Base-by-base conservation (phyloP, 83 land plant genomes). In the Thuja plicata region DNA sequence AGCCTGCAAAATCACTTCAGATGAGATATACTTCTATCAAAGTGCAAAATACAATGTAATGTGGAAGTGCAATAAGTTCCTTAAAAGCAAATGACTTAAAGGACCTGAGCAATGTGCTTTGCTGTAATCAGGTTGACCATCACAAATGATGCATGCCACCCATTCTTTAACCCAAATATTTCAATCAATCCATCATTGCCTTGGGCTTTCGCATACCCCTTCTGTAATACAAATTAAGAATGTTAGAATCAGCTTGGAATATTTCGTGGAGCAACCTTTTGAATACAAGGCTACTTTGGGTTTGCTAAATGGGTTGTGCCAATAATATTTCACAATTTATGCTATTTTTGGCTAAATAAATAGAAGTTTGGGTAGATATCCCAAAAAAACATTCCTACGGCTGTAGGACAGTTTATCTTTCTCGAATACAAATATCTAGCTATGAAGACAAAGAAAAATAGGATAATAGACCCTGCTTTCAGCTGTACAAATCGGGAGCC, bases 81-180 rank as follows among this genome's bases (percentile, higher is more conserved):
- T 74, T 32, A 74, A 74, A 74, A 1, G 30, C 9, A 74, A 74
- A 30, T 30, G 37, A 74, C 37, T 74, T 30, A 74, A 74, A 74
- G 34, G 3, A 97, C 99, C 98, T 98, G 99, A 16, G 96, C 95
- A 54, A 98, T 93, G 87, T 97, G 97, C 87, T 95, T 93, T 57
- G 99, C 99, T 88, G 94, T 89, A 46, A 95, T 94, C 66, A 96
- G 92, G 48, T 95, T 95, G 30, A 93, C 90, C 97, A 98, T 92
- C 32, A 98, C 97, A 91, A 96, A 91, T 15, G 99, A 94, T 45
- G 98, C 93, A 91, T 98, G 98, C 99, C 99, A 98, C 82, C 97
- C 99, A 88, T 98, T 96, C 88, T 93, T 93, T 2, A 98, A 89
- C 17, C 99, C 99, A 91, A 98, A 95, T 50, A 98, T 92, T 89